These are phyloP conservation scores for Blastocladiella emersonii DNA, from an alignment of 371 early-diverging fungal species.

Conservation along the genomic window DNA sequence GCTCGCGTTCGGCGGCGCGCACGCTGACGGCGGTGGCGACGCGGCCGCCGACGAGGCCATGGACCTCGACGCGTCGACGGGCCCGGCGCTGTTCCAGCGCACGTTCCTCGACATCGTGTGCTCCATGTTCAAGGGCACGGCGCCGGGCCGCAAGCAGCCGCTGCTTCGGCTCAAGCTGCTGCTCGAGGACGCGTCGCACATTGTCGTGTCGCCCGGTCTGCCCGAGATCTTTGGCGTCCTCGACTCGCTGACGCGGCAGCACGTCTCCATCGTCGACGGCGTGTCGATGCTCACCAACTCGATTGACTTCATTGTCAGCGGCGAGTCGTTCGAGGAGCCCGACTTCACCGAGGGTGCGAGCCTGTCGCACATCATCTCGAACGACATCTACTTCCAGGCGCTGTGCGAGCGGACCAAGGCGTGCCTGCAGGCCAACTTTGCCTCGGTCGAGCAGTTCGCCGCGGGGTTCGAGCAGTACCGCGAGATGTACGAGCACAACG, in stretches of 20 bases:
- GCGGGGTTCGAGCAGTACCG: background rate
- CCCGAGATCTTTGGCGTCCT: constrained; percentile 15
- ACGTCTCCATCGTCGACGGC: constrained; percentile 21
- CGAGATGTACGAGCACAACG: constrained; percentile 32
- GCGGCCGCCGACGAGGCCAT: background rate
- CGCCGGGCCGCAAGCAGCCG: constrained; percentile 10
- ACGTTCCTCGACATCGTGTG: background rate
- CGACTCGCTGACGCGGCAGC: constrained; percentile 25
- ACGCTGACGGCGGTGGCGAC: too few species aligned
- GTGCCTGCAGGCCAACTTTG: background rate
- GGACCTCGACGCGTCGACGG: background rate
- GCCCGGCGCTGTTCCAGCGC: background rate
- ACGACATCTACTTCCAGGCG: constrained; percentile 25
- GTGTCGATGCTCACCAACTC: constrained; percentile 27
- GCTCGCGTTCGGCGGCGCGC: too few species aligned
- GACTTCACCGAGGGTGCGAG: constrained; percentile 34
- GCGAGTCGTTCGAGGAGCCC: constrained; percentile 27
- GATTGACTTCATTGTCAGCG: constrained; percentile 30
- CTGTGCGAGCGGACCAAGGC: background rate
- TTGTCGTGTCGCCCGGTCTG: constrained; percentile 16
- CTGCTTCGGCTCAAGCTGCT: constrained; percentile 28
- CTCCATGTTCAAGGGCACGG: background rate
- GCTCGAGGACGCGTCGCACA: constrained; percentile 15
- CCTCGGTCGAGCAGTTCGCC: background rate
- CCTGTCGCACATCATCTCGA: constrained; percentile 24